Evolutionary conservation across 345 rosid genomes (phyloP), one percentile per base, ranked within the genome.

Genomic region (Ceriops tagal): DNA sequence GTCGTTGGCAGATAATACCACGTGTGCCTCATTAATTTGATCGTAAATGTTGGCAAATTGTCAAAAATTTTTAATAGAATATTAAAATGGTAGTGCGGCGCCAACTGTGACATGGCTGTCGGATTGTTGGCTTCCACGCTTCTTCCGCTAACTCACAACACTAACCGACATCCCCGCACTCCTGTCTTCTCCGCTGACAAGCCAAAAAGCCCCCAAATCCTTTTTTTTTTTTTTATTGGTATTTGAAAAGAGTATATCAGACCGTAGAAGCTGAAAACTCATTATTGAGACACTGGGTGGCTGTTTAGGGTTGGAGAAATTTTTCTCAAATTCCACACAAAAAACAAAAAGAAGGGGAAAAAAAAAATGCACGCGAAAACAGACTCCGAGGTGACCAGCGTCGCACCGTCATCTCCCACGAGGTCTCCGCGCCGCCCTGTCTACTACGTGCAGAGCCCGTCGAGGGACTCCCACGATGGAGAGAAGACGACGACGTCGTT

Each of bases 401-500:
- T 85, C 58, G 92, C 97, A 20, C 82, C 92, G 0, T 92, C 99
- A 1, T 89, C 99, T 8, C 98, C 97, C 8, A 71, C 92, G 4
- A 87, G 97, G 75, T 93, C 98, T 69, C 96, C 95, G 0, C 98
- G 96, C 56, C 83, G 97, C 2, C 89, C 96, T 3, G 99, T 75
- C 19, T 95, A 95, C 88, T 95, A 84, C 65, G 98, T 95, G 46
- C 99, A 95, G 83, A 87, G 93, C 65, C 99, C 98, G 1, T 92
- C 98, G 0, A 80, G 98, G 2, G 98, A 93, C 71, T 93, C 99
- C 10, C 97, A 88, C 86, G 99, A 95, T 69, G 98, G 99, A 15
- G 98, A 95, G 85, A 95, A 95, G 76, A 95, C 98, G 1, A 74
- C 98, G 16, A 86, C 98, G 6, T 95, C 99, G n/a, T 87, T 95